A percentile compares a stretch with the other conserved stretches of the same genome.
Evolutionary conservation across 306 rosid genomes (phyloP).

Genomic region (Prunus padus): DNA sequence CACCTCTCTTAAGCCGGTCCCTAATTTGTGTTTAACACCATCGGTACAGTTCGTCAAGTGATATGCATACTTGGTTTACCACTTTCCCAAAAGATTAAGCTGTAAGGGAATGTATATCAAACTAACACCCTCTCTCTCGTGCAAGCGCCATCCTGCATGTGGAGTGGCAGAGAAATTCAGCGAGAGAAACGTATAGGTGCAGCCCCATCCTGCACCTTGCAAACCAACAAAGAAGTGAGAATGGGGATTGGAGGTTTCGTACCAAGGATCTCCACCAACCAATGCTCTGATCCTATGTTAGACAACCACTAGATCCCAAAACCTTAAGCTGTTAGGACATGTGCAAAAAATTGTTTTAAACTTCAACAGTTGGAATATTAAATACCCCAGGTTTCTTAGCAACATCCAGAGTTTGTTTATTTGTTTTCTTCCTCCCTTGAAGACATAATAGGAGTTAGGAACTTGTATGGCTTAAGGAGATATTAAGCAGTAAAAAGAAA

Average conservation of each 20-base stretch:
- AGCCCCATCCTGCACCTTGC: background rate
- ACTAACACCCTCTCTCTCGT: background rate
- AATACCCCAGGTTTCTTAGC: background rate
- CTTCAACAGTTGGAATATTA: background rate
- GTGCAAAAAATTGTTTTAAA: background rate
- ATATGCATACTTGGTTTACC: background rate
- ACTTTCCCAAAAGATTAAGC: background rate
- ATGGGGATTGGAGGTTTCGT: background rate
- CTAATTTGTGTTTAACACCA: slow-evolving; percentile 3
- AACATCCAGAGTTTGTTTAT: background rate
- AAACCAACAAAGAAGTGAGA: background rate
- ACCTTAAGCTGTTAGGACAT: background rate
- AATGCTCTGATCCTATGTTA: background rate
- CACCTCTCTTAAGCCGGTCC: background rate
- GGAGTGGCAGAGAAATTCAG: background rate
- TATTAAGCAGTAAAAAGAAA: background rate
- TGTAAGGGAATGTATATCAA: background rate
- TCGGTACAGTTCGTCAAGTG: background rate
- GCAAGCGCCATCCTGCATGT: background rate
- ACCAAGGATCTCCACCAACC: background rate
- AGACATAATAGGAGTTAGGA: background rate
- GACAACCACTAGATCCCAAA: background rate
- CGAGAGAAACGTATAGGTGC: background rate
- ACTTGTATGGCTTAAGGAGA: background rate
- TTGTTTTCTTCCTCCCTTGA: background rate